Evolutionary conservation across 345 rosid species (phyloP).

Genomic region (Rhizophora mangle): DNA sequence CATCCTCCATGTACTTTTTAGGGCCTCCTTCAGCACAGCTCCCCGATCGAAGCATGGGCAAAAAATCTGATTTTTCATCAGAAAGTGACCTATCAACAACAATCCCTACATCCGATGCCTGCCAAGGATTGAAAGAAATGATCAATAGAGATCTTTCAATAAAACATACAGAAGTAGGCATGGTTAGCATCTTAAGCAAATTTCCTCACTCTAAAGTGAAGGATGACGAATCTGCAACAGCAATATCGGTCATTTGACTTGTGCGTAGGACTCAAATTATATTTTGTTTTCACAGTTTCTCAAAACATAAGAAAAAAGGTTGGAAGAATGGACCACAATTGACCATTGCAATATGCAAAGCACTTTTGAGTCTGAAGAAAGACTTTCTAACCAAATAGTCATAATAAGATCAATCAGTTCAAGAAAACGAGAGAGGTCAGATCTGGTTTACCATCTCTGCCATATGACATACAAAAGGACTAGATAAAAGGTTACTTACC

Average conservation of each 20-base stretch:
- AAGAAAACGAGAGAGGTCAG: neutral
- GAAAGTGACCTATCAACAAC: conserved; percentile 46
- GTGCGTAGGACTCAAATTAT: neutral
- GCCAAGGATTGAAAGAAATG: conserved; percentile 17
- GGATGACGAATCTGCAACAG: no score
- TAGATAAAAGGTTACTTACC: conserved; percentile 33
- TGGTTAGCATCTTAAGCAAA: no score
- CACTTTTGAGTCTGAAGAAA: neutral
- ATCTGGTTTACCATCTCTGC: neutral
- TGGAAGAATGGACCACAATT: neutral
- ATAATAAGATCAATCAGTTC: neutral
- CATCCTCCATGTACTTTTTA: conserved; percentile 92
- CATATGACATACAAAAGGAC: neutral
- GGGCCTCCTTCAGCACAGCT: conserved; percentile 94
- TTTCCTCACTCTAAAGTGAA: no score
- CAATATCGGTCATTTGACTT: no score
- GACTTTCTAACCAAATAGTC: neutral
- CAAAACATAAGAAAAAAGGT: neutral
- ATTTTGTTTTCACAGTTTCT: neutral
- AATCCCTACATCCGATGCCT: conserved; percentile 63
- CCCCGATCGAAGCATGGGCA: conserved; percentile 75
- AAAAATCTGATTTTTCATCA: conserved; percentile 50
- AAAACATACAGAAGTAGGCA: neutral
- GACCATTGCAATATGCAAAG: neutral
- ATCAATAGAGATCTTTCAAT: conserved; percentile 1